Percentiles rank a stretch among this genome's conserved stretches.
phyloP scores from a whole-genome alignment of 495 filamentous ascomycete genomes.

The Letharia lupina region DNA sequence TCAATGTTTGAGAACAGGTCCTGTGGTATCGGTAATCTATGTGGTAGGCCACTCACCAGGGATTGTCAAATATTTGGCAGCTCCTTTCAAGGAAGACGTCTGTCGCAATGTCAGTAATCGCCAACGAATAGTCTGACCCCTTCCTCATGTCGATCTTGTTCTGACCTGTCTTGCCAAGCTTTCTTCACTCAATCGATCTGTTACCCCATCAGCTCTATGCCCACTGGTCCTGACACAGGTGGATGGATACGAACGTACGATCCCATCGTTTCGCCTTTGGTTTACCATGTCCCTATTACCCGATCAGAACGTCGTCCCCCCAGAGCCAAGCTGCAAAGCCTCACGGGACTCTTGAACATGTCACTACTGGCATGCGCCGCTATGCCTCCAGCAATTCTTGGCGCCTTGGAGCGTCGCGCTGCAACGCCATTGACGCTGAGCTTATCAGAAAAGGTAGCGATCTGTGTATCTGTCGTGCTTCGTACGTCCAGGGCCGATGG shows the following conservation, averaged over 20 bases:
- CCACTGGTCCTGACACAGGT: neutral
- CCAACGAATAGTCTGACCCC: too few species aligned
- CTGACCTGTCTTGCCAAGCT: conserved; percentile 34
- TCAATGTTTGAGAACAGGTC: neutral
- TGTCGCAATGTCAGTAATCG: neutral
- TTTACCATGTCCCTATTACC: conserved; percentile 48
- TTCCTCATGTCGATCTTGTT: too few species aligned
- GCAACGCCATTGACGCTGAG: conserved; percentile 64
- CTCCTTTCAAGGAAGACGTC: conserved; percentile 53
- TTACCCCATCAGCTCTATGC: neutral
- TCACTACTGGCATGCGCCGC: conserved; percentile 71
- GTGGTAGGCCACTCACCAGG: conserved; percentile 41
- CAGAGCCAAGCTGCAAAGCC: conserved; percentile 19
- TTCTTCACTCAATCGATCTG: conserved; percentile 53
- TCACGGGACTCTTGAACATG: conserved; percentile 70
- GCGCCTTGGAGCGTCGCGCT: conserved; percentile 58
- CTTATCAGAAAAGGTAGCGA: conserved; percentile 43
- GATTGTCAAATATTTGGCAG: conserved; percentile 63
- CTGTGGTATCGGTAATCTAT: neutral
- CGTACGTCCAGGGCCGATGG: conserved; percentile 36
- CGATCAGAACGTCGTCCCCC: conserved; percentile 3
- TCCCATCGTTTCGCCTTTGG: conserved; percentile 79
- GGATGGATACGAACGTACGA: conserved; percentile 45
- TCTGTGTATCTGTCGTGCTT: conserved; percentile 35
- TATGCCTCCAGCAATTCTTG: conserved; percentile 60